Percentiles rank a stretch among this genome's conserved stretches.
phyloP scores from a whole-genome alignment of 2,329 filamentous ascomycete species.

The Alternaria dauci region DNA sequence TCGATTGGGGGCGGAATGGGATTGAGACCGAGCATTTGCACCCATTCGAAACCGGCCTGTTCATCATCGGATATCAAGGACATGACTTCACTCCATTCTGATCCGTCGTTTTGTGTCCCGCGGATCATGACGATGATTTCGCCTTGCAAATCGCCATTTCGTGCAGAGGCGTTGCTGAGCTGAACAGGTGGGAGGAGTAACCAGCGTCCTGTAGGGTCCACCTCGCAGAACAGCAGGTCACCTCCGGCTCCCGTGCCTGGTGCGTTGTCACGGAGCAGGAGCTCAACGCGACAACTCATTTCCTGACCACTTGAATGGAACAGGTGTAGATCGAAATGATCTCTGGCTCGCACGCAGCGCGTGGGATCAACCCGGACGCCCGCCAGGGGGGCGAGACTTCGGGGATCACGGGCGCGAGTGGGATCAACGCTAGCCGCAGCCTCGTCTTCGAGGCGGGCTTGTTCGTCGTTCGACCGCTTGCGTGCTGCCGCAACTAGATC shows the following conservation, averaged over 20 bases:
- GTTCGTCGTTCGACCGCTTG: constrained; percentile 75
- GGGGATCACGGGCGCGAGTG: constrained; percentile 78
- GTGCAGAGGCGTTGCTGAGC: constrained; percentile 76
- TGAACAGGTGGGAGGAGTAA: constrained; percentile 91
- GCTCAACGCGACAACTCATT: constrained; percentile 86
- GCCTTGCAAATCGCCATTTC: constrained; percentile 73
- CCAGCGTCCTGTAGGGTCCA: constrained; percentile 80
- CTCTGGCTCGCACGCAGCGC: constrained; percentile 86
- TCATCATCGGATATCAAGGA: constrained; percentile 79
- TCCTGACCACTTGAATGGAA: constrained; percentile 89
- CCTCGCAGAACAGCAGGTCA: constrained; percentile 91
- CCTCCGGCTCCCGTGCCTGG: constrained; percentile 72
- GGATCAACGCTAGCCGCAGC: constrained; percentile 85
- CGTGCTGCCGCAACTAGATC: constrained; percentile 78
- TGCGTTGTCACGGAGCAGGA: constrained; percentile 83
- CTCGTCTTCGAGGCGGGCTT: constrained; percentile 80
- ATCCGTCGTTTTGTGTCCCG: constrained; percentile 67
- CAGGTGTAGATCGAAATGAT: constrained; percentile 86
- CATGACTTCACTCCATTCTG: constrained; percentile 85
- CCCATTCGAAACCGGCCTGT: constrained; percentile 83
- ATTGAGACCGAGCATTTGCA: constrained; percentile 77
- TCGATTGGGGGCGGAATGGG: constrained; percentile 68
- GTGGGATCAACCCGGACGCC: constrained; percentile 76
- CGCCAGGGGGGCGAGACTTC: constrained; percentile 75
- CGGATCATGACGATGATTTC: constrained; percentile 89